Conservation (phyloP, 805 yeast species). For the Candida chilensis region DNA sequence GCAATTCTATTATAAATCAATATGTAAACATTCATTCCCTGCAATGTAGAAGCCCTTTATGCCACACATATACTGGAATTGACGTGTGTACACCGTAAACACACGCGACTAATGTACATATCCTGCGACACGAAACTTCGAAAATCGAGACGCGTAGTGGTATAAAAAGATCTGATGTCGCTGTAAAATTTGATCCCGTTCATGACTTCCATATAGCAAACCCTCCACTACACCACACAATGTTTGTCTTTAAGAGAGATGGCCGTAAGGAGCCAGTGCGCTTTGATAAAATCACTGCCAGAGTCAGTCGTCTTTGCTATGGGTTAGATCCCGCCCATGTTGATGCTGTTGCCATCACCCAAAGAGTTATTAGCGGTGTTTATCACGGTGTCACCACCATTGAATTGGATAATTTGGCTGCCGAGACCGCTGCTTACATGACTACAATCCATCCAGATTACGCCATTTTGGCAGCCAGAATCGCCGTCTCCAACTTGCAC, state of each 20-base stretch:
- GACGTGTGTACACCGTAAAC: too few relatives aligned
- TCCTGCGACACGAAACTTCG: too few relatives aligned
- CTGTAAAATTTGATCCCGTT: too few relatives aligned
- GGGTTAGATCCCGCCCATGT: conserved; percentile 88
- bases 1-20: too few relatives aligned
- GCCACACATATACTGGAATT: too few relatives aligned
- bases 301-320: conserved; percentile 88
- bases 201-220: background rate
- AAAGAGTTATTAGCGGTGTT: conserved; percentile 91
- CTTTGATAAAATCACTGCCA: conserved; percentile 94
- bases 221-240: conserved; percentile 10
- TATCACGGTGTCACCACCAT: conserved; percentile 95
- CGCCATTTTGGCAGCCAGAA: conserved; percentile 90
- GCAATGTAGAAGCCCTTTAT: too few relatives aligned
- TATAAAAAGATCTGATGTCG: too few relatives aligned
- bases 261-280: conserved; percentile 93
- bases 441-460: conserved; percentile 98
- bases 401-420: conserved; percentile 77
- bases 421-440: conserved; percentile 97
- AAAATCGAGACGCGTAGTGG: too few relatives aligned
- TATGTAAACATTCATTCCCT: too few relatives aligned
- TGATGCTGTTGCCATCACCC: conserved; percentile 94
- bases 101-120: too few relatives aligned
- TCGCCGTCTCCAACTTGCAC: conserved; percentile 89
- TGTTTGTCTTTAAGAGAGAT: conserved; percentile 88